Conservation (phyloP, 1,139 yeast species). For the Scheffersomyces parashehatae region DNA sequence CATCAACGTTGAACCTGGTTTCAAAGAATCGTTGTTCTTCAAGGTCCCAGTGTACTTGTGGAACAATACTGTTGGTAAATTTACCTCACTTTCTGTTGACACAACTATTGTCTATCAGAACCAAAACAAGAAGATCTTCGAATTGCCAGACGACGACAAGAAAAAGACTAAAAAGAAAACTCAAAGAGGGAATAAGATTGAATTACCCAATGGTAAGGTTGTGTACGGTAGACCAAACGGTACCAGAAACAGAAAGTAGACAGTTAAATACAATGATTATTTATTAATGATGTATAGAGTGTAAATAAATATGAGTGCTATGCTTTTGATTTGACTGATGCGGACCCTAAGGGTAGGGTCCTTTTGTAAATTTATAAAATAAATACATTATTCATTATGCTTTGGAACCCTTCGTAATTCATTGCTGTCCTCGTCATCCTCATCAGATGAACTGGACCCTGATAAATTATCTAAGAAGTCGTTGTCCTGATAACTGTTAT, state of each 20-base stretch:
- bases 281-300: not conserved
- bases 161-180: slow-evolving; percentile 32
- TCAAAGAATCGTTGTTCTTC: slow-evolving; percentile 58
- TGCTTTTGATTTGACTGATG: too few relatives aligned
- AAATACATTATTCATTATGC: slow-evolving; percentile 29
- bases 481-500: slow-evolving; percentile 20
- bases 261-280: slow-evolving; percentile 2
- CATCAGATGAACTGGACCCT: slow-evolving; percentile 41
- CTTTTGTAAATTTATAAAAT: not conserved
- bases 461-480: slow-evolving; percentile 38
- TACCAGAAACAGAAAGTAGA: slow-evolving; percentile 8
- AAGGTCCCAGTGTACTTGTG: slow-evolving; percentile 46
- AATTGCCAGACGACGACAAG: slow-evolving; percentile 5
- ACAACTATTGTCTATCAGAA: slow-evolving; percentile 18
- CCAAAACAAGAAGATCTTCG: slow-evolving; percentile 4
- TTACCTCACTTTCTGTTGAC: slow-evolving; percentile 16
- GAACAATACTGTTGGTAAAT: slow-evolving; percentile 47
- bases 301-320: too few relatives aligned
- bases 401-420: slow-evolving; percentile 41
- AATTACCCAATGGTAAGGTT: slow-evolving; percentile 62
- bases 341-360: too few relatives aligned
- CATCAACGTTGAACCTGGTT: slow-evolving; percentile 38
- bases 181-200: slow-evolving; percentile 46
- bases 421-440: slow-evolving; percentile 19
- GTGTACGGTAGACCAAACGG: slow-evolving; percentile 44